Base-by-base conservation (phyloP, 2,329 filamentous ascomycete species). In the Arthrobotrys conoides region DNA sequence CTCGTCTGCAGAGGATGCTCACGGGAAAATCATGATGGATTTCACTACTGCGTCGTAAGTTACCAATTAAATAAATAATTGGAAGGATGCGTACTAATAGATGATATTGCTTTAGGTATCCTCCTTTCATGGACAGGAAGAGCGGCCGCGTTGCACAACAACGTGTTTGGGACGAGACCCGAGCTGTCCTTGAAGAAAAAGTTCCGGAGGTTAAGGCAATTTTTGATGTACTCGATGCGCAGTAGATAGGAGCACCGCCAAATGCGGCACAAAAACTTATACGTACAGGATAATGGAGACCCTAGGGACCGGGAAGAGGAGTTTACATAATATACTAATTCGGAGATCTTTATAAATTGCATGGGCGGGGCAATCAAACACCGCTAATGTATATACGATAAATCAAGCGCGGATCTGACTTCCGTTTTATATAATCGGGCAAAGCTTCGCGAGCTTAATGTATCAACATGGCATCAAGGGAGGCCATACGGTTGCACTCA, bases 11-110 rank as follows among this genome's bases (percentile, higher is more conserved):
- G 82, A 70, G n/a, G 81, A 83, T 0, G 82, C 65, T 0, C 82
- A 85, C 64, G 84, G 84, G 12, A 83, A 84, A 72, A 85, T 85
- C 63, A 81, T 85, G 82, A 84, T 85, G 48, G 84, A 85, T 65
- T 85, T 84, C 73, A 83, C 83, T 22, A 83, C 83, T 33, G 82
- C 82, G 0, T 12, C 81, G 83, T 85, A 82, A 83, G 83, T 84
- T 3, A 22, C 6, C 9, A 10, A 30, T n/a, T 78, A 41, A 81
- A 61, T 0, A 22, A n/a, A n/a, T n/a, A n/a, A n/a, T n/a, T 12
- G 46, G 33, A 14, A 24, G 33, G 12, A 30, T 4, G 12, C 1
- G 38, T 14, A n/a, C 55, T 71, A 53, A 65, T 18, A 24, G 24
- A 46, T 2, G 0, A 5, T 6, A 46, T 1, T 0, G 70, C 33